Evolutionary conservation across 176 grass and related monocot genomes (phyloP).

Genomic region (Stipa capillata): DNA sequence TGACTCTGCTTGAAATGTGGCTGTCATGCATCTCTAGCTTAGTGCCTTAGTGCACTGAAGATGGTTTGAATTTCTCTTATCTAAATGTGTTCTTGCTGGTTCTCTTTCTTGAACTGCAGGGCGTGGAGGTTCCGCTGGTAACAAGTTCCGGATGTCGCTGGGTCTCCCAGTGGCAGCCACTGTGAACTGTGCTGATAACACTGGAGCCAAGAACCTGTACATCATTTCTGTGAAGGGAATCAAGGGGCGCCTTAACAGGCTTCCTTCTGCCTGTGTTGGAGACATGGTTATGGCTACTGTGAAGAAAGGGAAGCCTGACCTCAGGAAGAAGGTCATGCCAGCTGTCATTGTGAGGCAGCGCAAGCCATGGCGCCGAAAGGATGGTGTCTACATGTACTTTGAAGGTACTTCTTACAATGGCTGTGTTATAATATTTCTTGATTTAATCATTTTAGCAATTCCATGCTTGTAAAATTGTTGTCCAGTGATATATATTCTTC

Average conservation of each 20-base stretch:
- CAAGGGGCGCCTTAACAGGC: constrained; percentile 65
- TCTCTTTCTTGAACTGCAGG: constrained; percentile 26
- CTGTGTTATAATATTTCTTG: background rate
- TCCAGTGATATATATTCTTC: background rate
- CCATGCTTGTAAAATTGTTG: background rate
- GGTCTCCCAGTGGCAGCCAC: constrained; percentile 86
- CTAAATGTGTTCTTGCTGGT: background rate
- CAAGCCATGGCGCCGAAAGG: constrained; percentile 93
- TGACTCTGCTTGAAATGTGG: background rate
- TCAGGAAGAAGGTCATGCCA: constrained; percentile 97
- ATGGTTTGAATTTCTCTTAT: background rate
- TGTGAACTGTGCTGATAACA: constrained; percentile 83
- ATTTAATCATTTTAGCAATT: background rate
- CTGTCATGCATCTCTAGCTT: background rate
- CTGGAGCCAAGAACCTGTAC: constrained; percentile 75
- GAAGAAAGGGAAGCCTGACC: constrained; percentile 94
- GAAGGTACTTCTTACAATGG: constrained; percentile 46
- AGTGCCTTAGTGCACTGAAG: background rate
- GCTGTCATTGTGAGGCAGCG: constrained; percentile 90
- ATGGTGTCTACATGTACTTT: constrained; percentile 98
- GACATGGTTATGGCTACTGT: constrained; percentile 99
- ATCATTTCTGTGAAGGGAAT: constrained; percentile 87
- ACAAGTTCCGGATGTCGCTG: constrained; percentile 95
- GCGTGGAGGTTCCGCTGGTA: constrained; percentile 75
- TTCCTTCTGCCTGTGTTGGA: constrained; percentile 79